These are phyloP conservation scores for Sutorius australiensis DNA, from an alignment of 768 basidiomycete species.

Conservation along the genomic window DNA sequence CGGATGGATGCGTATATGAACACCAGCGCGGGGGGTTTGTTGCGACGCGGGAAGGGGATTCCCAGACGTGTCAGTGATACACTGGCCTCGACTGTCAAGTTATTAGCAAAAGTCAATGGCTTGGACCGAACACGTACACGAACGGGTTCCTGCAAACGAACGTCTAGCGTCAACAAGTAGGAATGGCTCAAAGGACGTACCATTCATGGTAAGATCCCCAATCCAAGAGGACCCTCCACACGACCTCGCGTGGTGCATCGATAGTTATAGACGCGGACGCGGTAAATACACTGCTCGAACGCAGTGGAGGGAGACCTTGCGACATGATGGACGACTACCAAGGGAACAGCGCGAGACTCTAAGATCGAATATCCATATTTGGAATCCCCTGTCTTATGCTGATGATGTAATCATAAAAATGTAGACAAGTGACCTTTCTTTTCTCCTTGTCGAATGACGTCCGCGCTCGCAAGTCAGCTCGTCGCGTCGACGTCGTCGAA, in stretches of 20 bases:
- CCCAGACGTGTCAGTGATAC: constrained; percentile 40
- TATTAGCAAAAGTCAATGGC: neutral
- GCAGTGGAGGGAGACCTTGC: constrained; percentile 37
- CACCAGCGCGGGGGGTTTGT: constrained; percentile 49
- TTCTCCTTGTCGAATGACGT: constrained; percentile 36
- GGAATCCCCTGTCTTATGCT: neutral
- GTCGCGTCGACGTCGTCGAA: constrained; percentile 55
- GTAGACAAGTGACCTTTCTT: no score
- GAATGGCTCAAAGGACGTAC: constrained; percentile 32
- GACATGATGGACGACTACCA: neutral
- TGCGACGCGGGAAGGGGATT: constrained; percentile 37
- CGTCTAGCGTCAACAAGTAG: neutral
- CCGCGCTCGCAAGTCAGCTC: constrained; percentile 79
- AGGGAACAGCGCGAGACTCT: no score
- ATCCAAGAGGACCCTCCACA: constrained; percentile 60
- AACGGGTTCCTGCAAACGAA: constrained; percentile 58
- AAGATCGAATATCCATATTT: no score
- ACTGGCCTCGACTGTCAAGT: constrained; percentile 46
- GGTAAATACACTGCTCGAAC: constrained; percentile 44
- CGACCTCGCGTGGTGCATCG: constrained; percentile 56
- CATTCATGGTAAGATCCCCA: constrained; percentile 62
- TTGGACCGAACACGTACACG: constrained; percentile 39
- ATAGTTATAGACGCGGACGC: constrained; percentile 47
- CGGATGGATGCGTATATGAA: constrained; percentile 42
- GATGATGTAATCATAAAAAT: neutral